Percentiles rank a stretch among this genome's conserved stretches.
These are phyloP conservation scores for Aspergillus sclerotioniger DNA, from an alignment of 495 filamentous ascomycete species.

Conservation along the genomic window DNA sequence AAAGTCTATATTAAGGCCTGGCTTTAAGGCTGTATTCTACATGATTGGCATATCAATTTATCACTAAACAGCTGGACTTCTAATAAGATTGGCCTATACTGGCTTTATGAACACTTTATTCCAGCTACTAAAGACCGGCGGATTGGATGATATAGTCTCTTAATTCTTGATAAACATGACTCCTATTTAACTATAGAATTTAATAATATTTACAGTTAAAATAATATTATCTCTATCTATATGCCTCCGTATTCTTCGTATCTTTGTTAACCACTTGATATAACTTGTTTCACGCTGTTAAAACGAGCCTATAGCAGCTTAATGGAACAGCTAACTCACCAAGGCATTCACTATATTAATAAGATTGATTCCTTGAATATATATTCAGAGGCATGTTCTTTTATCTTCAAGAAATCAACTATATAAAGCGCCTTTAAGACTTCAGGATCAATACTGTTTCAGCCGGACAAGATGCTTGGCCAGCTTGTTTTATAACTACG, in stretches of 20 bases:
- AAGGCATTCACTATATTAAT: slow-evolving; percentile 2
- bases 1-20: neutral
- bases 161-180: too few species aligned
- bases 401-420: too few species aligned
- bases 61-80: neutral
- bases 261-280: neutral
- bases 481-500: neutral
- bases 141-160: neutral
- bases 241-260: neutral
- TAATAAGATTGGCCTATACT: neutral
- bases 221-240: too few species aligned
- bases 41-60: neutral
- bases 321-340: neutral
- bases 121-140: neutral
- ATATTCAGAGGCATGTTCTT: too few species aligned
- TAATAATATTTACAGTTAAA: too few species aligned
- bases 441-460: neutral
- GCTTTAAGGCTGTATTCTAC: neutral
- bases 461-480: too few species aligned
- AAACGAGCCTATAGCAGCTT: neutral
- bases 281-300: neutral
- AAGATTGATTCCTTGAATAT: neutral
- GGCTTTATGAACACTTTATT: slow-evolving; percentile 3
- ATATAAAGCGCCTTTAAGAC: too few species aligned
- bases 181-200: too few species aligned